A percentile compares a stretch with the other conserved stretches of the same genome.
These are phyloP conservation scores for Aspergillus olivimuriae DNA, from an alignment of 495 filamentous ascomycete genomes.

Conservation along the genomic window DNA sequence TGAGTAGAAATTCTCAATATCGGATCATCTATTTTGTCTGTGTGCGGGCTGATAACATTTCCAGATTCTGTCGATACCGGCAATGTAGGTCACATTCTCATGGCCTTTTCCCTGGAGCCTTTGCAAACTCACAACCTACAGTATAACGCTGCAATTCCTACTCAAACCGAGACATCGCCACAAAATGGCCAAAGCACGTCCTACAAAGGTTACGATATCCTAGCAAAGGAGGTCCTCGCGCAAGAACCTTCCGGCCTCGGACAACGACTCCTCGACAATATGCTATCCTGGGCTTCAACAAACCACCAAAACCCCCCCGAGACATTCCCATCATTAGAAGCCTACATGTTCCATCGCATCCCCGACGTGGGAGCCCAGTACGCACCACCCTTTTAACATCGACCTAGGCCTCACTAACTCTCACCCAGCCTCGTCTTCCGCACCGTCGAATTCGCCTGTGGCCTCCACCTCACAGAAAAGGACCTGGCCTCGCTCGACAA, in stretches of 20 bases:
- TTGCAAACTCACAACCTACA: neutral
- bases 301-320: neutral
- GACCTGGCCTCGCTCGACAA: neutral
- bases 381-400: no score
- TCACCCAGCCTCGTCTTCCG: constrained; percentile 8
- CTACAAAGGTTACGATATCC: constrained; percentile 1
- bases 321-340: constrained; percentile 2
- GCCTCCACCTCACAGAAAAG: neutral
- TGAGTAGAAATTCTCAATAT: no score
- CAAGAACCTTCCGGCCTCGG: constrained; percentile 4
- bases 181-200: neutral
- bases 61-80: constrained; percentile 7
- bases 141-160: neutral
- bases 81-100: constrained; percentile 1
- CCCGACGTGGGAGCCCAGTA: constrained; percentile 8
- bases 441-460: constrained; percentile 5
- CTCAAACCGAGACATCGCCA: neutral
- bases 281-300: constrained; percentile 4
- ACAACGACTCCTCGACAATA: constrained; percentile 1
- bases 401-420: no score
- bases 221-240: constrained; percentile 4
- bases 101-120: neutral
- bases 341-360: constrained; percentile 5
- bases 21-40: no score
- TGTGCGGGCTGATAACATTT: no score